phyloP scores from a whole-genome alignment of 768 basidiomycete species.

The Suillus variegatus region DNA sequence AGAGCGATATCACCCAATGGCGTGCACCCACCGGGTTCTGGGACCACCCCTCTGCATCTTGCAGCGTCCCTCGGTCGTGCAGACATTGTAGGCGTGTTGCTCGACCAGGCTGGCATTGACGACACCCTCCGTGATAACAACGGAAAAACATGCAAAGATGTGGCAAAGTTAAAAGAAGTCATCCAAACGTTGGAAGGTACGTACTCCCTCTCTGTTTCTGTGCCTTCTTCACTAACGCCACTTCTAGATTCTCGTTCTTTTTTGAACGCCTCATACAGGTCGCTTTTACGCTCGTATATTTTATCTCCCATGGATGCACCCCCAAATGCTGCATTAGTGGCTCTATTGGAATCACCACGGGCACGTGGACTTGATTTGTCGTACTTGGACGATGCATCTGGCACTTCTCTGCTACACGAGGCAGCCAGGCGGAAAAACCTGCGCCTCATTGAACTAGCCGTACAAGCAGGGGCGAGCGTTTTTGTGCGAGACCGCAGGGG shows the following conservation, averaged over 20 bases:
- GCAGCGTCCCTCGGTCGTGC: conserved; percentile 69
- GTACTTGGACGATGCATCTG: conserved; percentile 77
- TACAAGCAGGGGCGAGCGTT: conserved; percentile 86
- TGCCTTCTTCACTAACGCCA: not conserved
- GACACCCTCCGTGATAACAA: conserved; percentile 71
- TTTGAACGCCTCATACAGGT: conserved; percentile 73
- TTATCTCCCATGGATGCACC: conserved; percentile 50
- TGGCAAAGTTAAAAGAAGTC: conserved; percentile 69
- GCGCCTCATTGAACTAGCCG: conserved; percentile 77
- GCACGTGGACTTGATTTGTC: conserved; percentile 73
- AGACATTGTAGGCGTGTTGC: conserved; percentile 72
- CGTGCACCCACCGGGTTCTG: conserved; percentile 69
- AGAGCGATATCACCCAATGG: conserved; percentile 81
- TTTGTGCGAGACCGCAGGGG: conserved; percentile 82
- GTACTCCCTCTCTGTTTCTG: conserved; percentile 15
- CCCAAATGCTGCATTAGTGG: conserved; percentile 47
- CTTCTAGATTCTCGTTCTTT: conserved; percentile 72
- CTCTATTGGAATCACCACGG: conserved; percentile 70
- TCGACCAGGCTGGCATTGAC: conserved; percentile 80
- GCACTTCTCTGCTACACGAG: conserved; percentile 82
- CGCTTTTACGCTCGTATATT: conserved; percentile 71
- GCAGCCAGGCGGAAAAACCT: conserved; percentile 82
- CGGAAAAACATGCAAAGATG: conserved; percentile 70
- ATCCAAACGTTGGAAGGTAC: conserved; percentile 68
- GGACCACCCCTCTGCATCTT: conserved; percentile 72